These are phyloP conservation scores for Podochytrium sp. DNA, from an alignment of 192 early-diverging fungal species.

Conservation along the genomic window DNA sequence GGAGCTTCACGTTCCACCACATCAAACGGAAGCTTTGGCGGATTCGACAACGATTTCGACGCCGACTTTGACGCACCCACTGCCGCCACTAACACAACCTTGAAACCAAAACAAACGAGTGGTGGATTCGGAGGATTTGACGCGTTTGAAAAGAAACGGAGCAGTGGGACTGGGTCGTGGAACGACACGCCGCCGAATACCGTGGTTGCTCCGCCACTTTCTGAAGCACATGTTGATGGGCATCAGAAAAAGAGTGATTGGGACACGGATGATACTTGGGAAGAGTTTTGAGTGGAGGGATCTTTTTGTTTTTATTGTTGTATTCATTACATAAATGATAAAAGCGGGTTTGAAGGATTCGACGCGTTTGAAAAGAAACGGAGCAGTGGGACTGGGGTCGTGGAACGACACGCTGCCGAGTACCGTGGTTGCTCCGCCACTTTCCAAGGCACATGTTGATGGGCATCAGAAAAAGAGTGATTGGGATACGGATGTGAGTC, in stretches of 20 bases:
- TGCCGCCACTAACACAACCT: not conserved
- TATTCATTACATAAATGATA: not conserved
- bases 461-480: constrained; percentile 5
- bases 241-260: constrained; percentile 27
- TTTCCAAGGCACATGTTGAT: not conserved
- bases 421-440: not conserved
- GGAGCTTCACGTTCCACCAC: too few species aligned
- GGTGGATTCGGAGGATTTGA: constrained; percentile 22
- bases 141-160: not conserved
- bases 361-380: not conserved
- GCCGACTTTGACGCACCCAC: not conserved
- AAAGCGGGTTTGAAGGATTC: not conserved
- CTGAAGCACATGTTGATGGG: not conserved
- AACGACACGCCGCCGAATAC: too few species aligned
- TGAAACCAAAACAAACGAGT: not conserved
- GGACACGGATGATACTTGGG: constrained; percentile 29
- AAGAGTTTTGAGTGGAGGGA: constrained; percentile 16
- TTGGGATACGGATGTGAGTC: constrained; percentile 21
- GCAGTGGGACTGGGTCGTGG: not conserved
- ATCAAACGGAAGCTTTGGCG: constrained; percentile 7
- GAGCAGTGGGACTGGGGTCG: too few species aligned
- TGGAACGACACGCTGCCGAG: too few species aligned
- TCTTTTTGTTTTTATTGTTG: not conserved
- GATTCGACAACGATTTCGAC: constrained; percentile 4
- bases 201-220: not conserved